Base-by-base conservation (phyloP, 345 rosid species). In the Camelina hispida region DNA sequence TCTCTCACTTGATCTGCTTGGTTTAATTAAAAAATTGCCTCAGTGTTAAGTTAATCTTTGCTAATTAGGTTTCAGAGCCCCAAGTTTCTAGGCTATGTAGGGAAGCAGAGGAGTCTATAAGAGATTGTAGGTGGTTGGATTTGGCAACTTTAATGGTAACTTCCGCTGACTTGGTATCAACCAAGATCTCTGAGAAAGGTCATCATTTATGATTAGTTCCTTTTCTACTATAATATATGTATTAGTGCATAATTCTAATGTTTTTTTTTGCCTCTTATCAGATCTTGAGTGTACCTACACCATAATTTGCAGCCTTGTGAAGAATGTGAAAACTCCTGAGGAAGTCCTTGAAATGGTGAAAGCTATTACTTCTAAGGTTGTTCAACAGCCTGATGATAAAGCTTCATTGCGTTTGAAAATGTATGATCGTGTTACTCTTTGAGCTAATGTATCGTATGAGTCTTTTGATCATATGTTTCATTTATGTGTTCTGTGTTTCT, bases 151-250 rank as follows among this genome's bases (percentile, higher is more conserved):
- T 96, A 62, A 93, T 96, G 90, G 90, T 93, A 32, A 84, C 98
- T 50, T 92, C 98, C 0, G 98, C 97, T 23, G 96, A 93, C 50
- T 71, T 93, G 85, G 80, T 93, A 14, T 89, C 91, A 46, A 71
- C 98, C n/a, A 93, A 89, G 87, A 93, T 93, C 37, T 85, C 98
- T 7, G 99, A 93, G 70, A 96, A 91, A 88, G 99, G 99, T 93
- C 16, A 52, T 47, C 30, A 37, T 62, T 60, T 40, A 9, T 4
- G 52, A 34, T 20, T 55, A 5, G 2, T 65, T 48, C 66, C 66
- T 65, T 48, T 50, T 73, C 44, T 5, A 9, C 2, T 12, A 35
- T 71, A 47, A 5, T 43, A 13, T 15, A 13, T 1, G 3, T 6
- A 8, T 34, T 57, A n/a, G n/a, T 4, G 20, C 43, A 47, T 25